Base-by-base conservation (phyloP, 164 flowering plant genomes). In the Chloranthus sessilifolius region DNA sequence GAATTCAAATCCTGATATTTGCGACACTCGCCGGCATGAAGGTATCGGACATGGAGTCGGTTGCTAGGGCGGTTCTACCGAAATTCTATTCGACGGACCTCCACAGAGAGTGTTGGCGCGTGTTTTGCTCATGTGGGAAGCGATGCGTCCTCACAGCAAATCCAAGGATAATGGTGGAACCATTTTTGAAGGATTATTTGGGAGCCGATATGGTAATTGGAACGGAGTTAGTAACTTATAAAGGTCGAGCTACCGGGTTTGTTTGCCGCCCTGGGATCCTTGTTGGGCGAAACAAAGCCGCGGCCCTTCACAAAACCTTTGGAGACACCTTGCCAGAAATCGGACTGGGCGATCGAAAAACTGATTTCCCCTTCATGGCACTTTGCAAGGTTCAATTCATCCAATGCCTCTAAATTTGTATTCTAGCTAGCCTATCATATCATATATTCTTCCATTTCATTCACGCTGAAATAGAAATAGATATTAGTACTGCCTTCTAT, bases 61-160 rank as follows among this genome's bases (percentile, higher is more conserved):
- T 70, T 30, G 73, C 71, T 3, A 66, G 75, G 1, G 77, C 77
- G 0, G 77, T 72, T 2, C 58, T 76, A 16, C 80, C 80, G 0
- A 76, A 70, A 48, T 76, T 72, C 19, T 76, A 75, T 54, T 52
- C 69, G 23, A 40, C 28, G 25, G 77, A 76, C 26, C 42, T 76
- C 14, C 73, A 73, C 33, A 64, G 67, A 3, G 75, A 70, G 53
- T 41, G 77, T 2, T 76, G 75, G 75, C 37, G 69, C 4, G 75
- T 72, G 16, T 75, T 72, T 54, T 60, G 62, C 2, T 56, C 71
- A 6, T 75, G 66, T 47, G 75, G 73, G n/a, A 58, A 49, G 28
- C 44, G 68, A 1, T 64, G 68, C 43, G 73, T 72, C 1, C 51
- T 73, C 17, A 61, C 74, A 8, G 66, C 63, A 4, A 69, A 50